phyloP scores from a whole-genome alignment of 768 basidiomycete genomes.

The Termitomyces sp. region DNA sequence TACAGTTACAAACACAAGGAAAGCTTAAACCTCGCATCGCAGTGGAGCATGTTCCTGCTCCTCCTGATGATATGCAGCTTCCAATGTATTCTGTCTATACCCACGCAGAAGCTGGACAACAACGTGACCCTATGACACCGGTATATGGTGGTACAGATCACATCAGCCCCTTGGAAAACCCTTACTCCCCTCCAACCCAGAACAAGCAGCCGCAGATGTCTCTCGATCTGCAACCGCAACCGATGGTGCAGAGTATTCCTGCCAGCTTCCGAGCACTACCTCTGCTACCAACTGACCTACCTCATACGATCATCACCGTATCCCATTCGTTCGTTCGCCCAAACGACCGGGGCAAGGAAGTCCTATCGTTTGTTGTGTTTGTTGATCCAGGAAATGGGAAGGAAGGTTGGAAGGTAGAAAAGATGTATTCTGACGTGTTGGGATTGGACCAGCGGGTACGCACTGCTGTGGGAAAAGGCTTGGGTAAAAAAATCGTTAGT shows the following conservation, averaged over 20 bases:
- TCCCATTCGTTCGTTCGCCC: constrained; percentile 80
- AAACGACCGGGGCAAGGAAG: constrained; percentile 90
- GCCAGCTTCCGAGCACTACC: constrained; percentile 70
- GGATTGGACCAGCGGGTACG: constrained; percentile 79
- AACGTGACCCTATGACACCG: constrained; percentile 6
- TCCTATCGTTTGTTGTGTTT: constrained; percentile 79
- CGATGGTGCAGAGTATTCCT: constrained; percentile 22
- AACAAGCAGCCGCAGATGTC: constrained; percentile 16
- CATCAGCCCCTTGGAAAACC: constrained; percentile 15
- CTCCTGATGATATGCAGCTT: constrained; percentile 24
- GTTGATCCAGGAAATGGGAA: constrained; percentile 72
- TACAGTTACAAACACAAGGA: constrained; percentile 7
- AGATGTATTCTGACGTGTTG: constrained; percentile 91
- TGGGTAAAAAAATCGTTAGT: constrained; percentile 71
- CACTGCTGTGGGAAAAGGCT: constrained; percentile 55
- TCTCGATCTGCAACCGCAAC: constrained; percentile 13
- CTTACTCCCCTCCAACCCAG: constrained; percentile 15
- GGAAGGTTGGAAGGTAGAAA: constrained; percentile 81
- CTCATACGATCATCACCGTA: constrained; percentile 64
- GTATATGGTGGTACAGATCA: constrained; percentile 8
- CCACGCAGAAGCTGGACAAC: constrained; percentile 14
- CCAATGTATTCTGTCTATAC: constrained; percentile 10
- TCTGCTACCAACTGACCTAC: constrained; percentile 65
- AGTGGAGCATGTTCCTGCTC: constrained; percentile 50
- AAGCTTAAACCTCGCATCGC: constrained; percentile 31